Base-by-base conservation (phyloP, 148 eudicot species). In the Selenicereus undatus region DNA sequence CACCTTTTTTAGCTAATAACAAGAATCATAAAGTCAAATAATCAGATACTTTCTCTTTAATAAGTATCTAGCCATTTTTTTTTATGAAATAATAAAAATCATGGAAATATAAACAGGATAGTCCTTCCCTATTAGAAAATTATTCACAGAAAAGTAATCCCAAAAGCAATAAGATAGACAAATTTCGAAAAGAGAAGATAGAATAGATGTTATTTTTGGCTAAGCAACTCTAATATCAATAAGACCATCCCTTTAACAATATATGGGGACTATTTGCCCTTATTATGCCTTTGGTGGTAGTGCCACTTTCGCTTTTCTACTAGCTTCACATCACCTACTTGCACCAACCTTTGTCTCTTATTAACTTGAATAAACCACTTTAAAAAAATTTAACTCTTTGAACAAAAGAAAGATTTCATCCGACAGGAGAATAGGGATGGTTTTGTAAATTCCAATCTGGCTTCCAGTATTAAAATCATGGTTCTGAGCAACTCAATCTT, bases 261-360 rank as follows among this genome's bases (percentile, higher is more conserved):
- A 16, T 11, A 13, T 75, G 52, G 65, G 30, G 5, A 27, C 60
- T 24, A 43, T 48, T 51, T 74, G 62, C 77, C 30, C 62, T 50
- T 70, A 79, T 70, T 48, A 69, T 79, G 81, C 2, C 32, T 32
- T 70, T 51, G 81, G 75, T 79, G 66, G 66, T 69, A 30, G 27
- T 79, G 74, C 64, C 64, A 79, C 62, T 51, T 45, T 54, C 35
- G 56, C 81, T 79, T 71, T 79, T 39, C 48, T 71, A 79, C 48
- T 71, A 79, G 74, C 74, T 79, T 68, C 80, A 79, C 14, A 12
- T 30, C 43, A 51, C 39, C 16, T 51, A 52, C 18, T 30, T 26
- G 20, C 78, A 75, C 64, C 78, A 27, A 48, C 43, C 39, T 58
- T 29, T 75, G 62, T 27, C 39, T 36, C 64, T 75, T 75, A 3